Evolutionary conservation across 2,329 filamentous ascomycete genomes (phyloP).

Genomic region (Alternaria longipes): DNA sequence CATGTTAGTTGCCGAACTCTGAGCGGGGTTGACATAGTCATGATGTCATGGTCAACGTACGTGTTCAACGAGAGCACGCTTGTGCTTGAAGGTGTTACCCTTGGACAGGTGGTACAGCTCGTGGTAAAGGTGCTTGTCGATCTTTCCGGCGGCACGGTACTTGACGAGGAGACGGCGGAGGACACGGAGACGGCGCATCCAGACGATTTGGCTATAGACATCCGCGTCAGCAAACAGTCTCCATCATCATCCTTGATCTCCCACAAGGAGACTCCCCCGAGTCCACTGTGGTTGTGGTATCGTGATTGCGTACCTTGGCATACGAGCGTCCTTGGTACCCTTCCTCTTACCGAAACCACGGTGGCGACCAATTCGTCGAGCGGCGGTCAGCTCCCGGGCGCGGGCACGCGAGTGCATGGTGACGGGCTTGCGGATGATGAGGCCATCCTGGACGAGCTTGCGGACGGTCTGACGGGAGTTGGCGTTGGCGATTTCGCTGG

Average conservation of each 20-base stretch:
- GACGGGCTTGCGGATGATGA: slow-evolving; percentile 99
- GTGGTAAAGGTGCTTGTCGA: slow-evolving; percentile 99
- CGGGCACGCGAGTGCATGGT: slow-evolving; percentile 99
- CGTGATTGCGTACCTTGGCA: slow-evolving; percentile 80
- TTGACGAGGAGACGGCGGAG: slow-evolving; percentile 99
- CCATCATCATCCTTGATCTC: slow-evolving; percentile 19
- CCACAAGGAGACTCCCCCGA: slow-evolving; percentile 7
- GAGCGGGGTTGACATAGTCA: slow-evolving; percentile 38
- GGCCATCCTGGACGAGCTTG: slow-evolving; percentile 99
- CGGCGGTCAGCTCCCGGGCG: slow-evolving; percentile 92
- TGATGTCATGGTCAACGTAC: slow-evolving; percentile 72
- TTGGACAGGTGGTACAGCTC: slow-evolving; percentile 99
- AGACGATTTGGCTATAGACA: slow-evolving; percentile 83
- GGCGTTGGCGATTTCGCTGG: slow-evolving; percentile 99
- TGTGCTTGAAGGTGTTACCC: slow-evolving; percentile 99
- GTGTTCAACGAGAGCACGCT: slow-evolving; percentile 99
- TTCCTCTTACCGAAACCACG: slow-evolving; percentile 99
- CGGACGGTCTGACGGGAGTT: slow-evolving; percentile 99
- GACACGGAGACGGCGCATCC: slow-evolving; percentile 99
- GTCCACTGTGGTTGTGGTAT: slow-evolving; percentile 25
- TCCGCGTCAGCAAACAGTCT: slow-evolving; percentile 43
- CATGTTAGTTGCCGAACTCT: slow-evolving; percentile 38
- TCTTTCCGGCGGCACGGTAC: slow-evolving; percentile 99
- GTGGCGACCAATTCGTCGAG: slow-evolving; percentile 95
- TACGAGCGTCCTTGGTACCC: slow-evolving; percentile 99